phyloP scores from a whole-genome alignment of 2,329 filamentous ascomycete genomes.

The Alternaria ventricosa region DNA sequence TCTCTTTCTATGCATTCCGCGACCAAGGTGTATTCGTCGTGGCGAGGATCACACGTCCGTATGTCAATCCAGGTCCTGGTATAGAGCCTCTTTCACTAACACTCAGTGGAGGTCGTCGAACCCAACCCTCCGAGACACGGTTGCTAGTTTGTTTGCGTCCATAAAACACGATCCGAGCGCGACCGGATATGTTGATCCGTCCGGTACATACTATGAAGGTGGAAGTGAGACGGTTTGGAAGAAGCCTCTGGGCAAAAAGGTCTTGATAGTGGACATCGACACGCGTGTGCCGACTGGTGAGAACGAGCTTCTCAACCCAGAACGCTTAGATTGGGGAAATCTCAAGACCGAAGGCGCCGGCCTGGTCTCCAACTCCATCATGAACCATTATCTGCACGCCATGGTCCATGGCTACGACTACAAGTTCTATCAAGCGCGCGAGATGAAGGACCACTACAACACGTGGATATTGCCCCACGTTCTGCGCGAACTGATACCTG shows the following conservation, averaged over 20 bases:
- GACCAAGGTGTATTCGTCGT: slow-evolving; percentile 2
- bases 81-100: neutral
- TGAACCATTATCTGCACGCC: slow-evolving; percentile 32
- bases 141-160: slow-evolving; percentile 20
- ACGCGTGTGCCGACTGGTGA: slow-evolving; percentile 29
- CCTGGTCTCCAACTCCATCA: slow-evolving; percentile 27
- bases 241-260: slow-evolving; percentile 26
- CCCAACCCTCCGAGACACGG: slow-evolving; percentile 18
- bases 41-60: slow-evolving; percentile 12
- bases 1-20: slow-evolving; percentile 18
- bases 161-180: slow-evolving; percentile 20
- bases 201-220: slow-evolving; percentile 16
- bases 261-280: slow-evolving; percentile 43
- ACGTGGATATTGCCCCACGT: slow-evolving; percentile 56
- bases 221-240: slow-evolving; percentile 25
- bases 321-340: slow-evolving; percentile 28
- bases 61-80: neutral
- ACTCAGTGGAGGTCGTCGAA: slow-evolving; percentile 4
- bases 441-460: slow-evolving; percentile 44
- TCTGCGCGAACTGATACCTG: slow-evolving; percentile 48
- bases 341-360: slow-evolving; percentile 30
- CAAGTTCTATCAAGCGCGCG: slow-evolving; percentile 50
- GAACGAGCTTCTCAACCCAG: slow-evolving; percentile 31
- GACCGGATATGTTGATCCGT: slow-evolving; percentile 17
- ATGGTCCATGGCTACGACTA: slow-evolving; percentile 57